Percentiles rank a stretch among this genome's conserved stretches.
Evolutionary conservation across 1,284 basidiomycete genomes (phyloP).

Genomic region (Leccinum holopus): DNA sequence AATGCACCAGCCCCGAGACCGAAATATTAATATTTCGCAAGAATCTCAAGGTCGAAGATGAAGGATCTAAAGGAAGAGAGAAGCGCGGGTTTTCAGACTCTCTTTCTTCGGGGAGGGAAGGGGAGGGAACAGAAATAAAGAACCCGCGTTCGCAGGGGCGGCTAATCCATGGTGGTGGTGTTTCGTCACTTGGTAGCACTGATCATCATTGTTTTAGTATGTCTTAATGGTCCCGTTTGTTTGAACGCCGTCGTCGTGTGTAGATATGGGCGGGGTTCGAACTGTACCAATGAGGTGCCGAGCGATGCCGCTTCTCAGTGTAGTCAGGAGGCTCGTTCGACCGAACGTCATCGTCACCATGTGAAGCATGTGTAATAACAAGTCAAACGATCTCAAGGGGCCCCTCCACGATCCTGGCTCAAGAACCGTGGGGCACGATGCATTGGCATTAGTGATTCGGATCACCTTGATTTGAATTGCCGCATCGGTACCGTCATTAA

Average conservation of each 20-base stretch:
- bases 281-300: background rate
- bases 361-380: background rate
- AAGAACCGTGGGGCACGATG: background rate
- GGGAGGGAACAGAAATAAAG: background rate
- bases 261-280: background rate
- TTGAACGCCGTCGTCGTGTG: slow-evolving; percentile 9
- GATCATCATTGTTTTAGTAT: background rate
- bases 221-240: background rate
- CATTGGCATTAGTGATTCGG: background rate
- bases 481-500: too few species aligned
- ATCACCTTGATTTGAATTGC: background rate
- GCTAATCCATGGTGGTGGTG: background rate
- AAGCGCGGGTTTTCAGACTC: background rate
- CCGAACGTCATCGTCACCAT: background rate
- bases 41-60: background rate
- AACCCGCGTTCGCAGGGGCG: background rate
- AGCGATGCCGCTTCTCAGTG: background rate
- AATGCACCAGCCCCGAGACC: background rate
- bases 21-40: background rate
- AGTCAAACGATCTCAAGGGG: background rate
- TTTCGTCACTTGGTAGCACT: background rate
- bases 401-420: background rate
- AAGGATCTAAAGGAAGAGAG: background rate
- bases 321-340: background rate
- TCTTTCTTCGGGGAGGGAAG: too few species aligned